A percentile compares a stretch with the other conserved stretches of the same genome.
These are phyloP conservation scores for Urtica urens DNA, from an alignment of 306 rosid species.

Conservation along the genomic window DNA sequence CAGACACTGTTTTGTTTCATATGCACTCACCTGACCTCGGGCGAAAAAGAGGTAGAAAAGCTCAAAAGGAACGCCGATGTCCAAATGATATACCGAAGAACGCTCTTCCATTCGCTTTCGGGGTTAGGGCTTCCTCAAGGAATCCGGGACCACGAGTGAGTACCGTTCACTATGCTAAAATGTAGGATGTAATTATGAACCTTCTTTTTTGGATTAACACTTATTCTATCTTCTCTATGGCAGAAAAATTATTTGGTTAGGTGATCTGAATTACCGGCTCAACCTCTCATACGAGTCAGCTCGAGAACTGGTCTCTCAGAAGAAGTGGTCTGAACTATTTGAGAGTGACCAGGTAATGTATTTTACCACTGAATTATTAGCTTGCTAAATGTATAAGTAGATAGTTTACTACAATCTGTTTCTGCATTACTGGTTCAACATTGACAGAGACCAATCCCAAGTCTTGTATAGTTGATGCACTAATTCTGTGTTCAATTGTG, in stretches of 20 bases:
- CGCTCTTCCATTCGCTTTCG: conserved; percentile 52
- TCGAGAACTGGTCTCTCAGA: conserved; percentile 54
- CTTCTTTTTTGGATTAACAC: not conserved
- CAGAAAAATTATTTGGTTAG: conserved; percentile 89
- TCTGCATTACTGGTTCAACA: no score
- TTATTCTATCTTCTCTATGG: not conserved
- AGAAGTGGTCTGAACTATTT: conserved; percentile 52
- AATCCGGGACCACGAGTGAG: conserved; percentile 83
- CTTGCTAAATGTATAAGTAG: no score
- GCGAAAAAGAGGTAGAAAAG: conserved; percentile 73
- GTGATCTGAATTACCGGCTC: conserved; percentile 86
- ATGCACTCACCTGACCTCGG: conserved; percentile 85
- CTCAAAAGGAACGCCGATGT: conserved; percentile 71
- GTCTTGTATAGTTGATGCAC: no score
- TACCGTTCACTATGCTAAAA: conserved; percentile 4
- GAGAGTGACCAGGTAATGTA: conserved; percentile 95
- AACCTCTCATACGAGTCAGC: conserved; percentile 63
- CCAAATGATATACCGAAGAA: conserved; percentile 60
- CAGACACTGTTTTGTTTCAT: conserved; percentile 85
- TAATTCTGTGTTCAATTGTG: no score
- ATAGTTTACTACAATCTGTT: no score
- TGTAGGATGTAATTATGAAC: not conserved
- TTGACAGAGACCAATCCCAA: no score
- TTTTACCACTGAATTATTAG: no score
- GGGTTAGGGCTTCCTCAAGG: conserved; percentile 43